These are phyloP conservation scores for Bidens hawaiensis DNA, from an alignment of 140 eudicot genomes.

Conservation along the genomic window DNA sequence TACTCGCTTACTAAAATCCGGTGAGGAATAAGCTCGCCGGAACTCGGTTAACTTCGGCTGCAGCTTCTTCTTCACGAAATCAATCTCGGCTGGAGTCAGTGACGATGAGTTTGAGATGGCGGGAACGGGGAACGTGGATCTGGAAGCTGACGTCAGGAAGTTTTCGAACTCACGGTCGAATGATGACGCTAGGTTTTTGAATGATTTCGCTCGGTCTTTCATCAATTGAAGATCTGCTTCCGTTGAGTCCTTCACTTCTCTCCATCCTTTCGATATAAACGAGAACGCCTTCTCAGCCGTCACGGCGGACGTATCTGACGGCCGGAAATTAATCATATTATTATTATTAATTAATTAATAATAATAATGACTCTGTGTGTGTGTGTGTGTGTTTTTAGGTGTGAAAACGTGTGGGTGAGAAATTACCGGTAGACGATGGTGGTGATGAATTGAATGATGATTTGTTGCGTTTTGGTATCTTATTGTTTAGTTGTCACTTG, in stretches of 20 bases:
- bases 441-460: background rate
- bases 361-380: background rate
- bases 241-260: slow-evolving; percentile 80
- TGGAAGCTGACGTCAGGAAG: slow-evolving; percentile 71
- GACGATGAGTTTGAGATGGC: slow-evolving; percentile 44
- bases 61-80: slow-evolving; percentile 55
- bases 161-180: slow-evolving; percentile 75
- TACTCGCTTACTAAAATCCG: slow-evolving; percentile 58
- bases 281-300: slow-evolving; percentile 89
- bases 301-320: slow-evolving; percentile 50
- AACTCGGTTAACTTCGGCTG: slow-evolving; percentile 77
- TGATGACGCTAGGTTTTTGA: slow-evolving; percentile 67
- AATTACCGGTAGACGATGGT: background rate
- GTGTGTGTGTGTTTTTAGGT: background rate
- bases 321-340: slow-evolving; percentile 47
- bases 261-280: slow-evolving; percentile 79
- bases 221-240: slow-evolving; percentile 86
- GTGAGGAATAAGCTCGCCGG: slow-evolving; percentile 77
- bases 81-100: slow-evolving; percentile 60
- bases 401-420: slow-evolving; percentile 9
- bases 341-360: background rate
- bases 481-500: background rate
- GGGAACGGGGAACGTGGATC: slow-evolving; percentile 67
- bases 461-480: background rate
- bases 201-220: slow-evolving; percentile 71